Evolutionary conservation across 1,139 yeast species (phyloP).

Genomic region (Kodamaea plutei): DNA sequence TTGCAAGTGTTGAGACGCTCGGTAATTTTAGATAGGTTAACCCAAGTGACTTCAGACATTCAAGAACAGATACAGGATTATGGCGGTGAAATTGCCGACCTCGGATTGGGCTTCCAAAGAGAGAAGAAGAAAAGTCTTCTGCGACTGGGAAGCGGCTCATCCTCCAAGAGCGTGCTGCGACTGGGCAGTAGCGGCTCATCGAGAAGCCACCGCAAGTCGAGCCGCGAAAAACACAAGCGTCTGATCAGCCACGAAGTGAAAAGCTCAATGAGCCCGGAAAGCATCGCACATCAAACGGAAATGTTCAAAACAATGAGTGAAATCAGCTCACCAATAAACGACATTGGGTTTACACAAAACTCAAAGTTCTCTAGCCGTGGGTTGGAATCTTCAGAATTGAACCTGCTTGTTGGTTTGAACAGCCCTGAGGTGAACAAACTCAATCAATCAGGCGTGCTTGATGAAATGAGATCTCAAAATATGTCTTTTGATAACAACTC

Average conservation of each 20-base stretch:
- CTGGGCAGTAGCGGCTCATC: too few relatives aligned
- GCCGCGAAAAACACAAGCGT: neutral
- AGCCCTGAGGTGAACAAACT: too few relatives aligned
- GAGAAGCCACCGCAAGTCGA: neutral
- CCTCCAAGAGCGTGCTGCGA: too few relatives aligned
- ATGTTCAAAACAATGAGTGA: neutral
- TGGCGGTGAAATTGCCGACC: neutral
- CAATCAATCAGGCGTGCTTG: too few relatives aligned
- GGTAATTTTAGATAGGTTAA: slow-evolving; percentile 36
- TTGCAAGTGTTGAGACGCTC: slow-evolving; percentile 28
- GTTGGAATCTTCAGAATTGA: too few relatives aligned
- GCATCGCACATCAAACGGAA: neutral
- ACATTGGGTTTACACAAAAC: too few relatives aligned
- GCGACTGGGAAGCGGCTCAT: neutral
- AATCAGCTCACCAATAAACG: neutral
- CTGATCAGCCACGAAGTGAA: neutral
- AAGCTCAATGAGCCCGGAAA: neutral
- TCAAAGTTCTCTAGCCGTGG: too few relatives aligned
- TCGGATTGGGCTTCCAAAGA: neutral
- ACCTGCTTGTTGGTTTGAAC: too few relatives aligned
- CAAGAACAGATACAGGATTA: slow-evolving; percentile 24
- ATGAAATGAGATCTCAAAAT: too few relatives aligned
- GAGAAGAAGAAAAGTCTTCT: neutral
- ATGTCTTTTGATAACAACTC: too few relatives aligned
- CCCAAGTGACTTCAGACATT: slow-evolving; percentile 39